These are phyloP conservation scores for Ustulina deusta DNA, from an alignment of 2,329 filamentous ascomycete genomes.

Conservation along the genomic window DNA sequence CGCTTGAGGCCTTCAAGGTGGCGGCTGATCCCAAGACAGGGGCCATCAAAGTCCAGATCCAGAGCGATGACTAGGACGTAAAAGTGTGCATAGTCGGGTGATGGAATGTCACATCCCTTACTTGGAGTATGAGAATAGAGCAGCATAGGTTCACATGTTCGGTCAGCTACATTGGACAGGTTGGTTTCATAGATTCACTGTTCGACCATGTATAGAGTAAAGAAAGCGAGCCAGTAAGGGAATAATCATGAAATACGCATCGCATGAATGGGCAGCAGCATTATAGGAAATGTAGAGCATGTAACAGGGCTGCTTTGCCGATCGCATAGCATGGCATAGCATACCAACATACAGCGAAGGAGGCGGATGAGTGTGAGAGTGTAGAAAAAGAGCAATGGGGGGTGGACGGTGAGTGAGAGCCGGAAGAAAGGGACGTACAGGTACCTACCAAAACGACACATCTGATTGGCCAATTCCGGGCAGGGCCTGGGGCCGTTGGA, in stretches of 20 bases:
- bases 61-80: conserved; percentile 68
- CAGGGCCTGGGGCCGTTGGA: conserved; percentile 26
- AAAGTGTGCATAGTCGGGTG: background rate
- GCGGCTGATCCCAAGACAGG: conserved; percentile 89
- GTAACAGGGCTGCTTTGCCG: background rate
- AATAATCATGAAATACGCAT: conserved; percentile 19
- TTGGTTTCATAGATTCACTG: conserved; percentile 28
- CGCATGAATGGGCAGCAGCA: background rate
- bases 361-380: background rate
- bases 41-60: conserved; percentile 98
- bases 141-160: conserved; percentile 27
- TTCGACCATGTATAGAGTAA: conserved; percentile 34
- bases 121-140: conserved; percentile 23
- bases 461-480: conserved; percentile 36
- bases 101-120: conserved; percentile 14
- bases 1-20: conserved; percentile 88
- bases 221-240: conserved; percentile 23
- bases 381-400: background rate
- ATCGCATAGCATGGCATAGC: background rate
- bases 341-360: background rate
- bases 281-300: background rate
- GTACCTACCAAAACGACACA: background rate
- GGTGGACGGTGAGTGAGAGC: background rate
- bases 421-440: background rate
- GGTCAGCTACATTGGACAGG: conserved; percentile 16